Percentiles rank a stretch among this genome's conserved stretches.
Conservation (phyloP, 2,329 filamentous ascomycete species). For the Monosporascus sp. region DNA sequence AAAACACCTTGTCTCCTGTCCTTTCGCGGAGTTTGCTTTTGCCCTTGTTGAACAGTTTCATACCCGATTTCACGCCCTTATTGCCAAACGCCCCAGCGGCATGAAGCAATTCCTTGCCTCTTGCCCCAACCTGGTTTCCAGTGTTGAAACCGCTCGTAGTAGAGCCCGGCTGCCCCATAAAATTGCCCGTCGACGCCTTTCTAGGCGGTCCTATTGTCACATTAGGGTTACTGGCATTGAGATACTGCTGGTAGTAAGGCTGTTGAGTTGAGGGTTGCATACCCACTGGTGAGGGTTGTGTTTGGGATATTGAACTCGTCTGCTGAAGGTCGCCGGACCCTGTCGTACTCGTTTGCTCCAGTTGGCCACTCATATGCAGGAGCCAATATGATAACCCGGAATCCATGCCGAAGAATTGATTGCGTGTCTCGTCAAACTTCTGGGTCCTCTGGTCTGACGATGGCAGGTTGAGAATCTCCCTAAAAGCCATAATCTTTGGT, state of each 20-base stretch:
- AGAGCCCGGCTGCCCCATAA: constrained; percentile 31
- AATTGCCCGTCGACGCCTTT: constrained; percentile 23
- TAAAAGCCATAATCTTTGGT: constrained; percentile 54
- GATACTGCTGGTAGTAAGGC: constrained; percentile 52
- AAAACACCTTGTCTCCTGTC: constrained; percentile 83
- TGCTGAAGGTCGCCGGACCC: constrained; percentile 2
- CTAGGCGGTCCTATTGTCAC: constrained; percentile 23
- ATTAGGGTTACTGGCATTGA: constrained; percentile 41
- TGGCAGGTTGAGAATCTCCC: constrained; percentile 69
- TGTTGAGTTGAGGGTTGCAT: constrained; percentile 29
- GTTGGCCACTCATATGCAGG: constrained; percentile 35
- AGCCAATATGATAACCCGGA: constrained; percentile 66
- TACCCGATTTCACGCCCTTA: constrained; percentile 84
- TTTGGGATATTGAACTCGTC: constrained; percentile 4
- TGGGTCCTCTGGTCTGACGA: constrained; percentile 63
- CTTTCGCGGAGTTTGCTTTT: constrained; percentile 69
- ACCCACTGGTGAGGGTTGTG: constrained; percentile 8
- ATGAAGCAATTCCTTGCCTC: constrained; percentile 85
- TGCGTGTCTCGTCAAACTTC: constrained; percentile 67
- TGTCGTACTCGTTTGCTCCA: constrained; percentile 40
- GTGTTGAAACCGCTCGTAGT: constrained; percentile 45
- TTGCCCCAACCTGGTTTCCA: constrained; percentile 64
- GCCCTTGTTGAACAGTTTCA: constrained; percentile 86
- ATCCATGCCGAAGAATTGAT: constrained; percentile 65
- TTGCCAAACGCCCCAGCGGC: constrained; percentile 85